A percentile compares a stretch with the other conserved stretches of the same genome.
These are phyloP conservation scores for Ensete glaucum DNA, from an alignment of 176 grass and related monocot genomes.

Conservation along the genomic window DNA sequence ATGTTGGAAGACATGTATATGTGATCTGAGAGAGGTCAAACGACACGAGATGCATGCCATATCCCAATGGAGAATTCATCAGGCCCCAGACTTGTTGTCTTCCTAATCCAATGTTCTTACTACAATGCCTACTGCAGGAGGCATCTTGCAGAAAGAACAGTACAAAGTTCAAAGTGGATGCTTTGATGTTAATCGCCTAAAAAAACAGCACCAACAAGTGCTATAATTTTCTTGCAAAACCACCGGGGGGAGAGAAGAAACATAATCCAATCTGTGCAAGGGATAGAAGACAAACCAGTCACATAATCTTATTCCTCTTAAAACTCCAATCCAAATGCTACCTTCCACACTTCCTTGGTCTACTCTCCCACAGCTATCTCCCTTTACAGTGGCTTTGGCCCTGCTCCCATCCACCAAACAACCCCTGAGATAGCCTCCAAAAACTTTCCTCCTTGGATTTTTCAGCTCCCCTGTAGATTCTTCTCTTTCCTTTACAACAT, in stretches of 20 bases:
- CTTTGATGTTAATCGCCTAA: no score
- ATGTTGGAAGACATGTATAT: not conserved
- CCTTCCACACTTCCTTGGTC: not conserved
- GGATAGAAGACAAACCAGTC: not conserved
- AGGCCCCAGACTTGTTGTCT: no score
- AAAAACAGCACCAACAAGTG: no score
- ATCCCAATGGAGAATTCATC: not conserved
- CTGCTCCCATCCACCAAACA: constrained; percentile 3
- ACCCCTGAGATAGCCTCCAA: not conserved
- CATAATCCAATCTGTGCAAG: not conserved
- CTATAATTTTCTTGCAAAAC: no score
- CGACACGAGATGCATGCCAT: not conserved
- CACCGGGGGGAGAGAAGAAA: not conserved
- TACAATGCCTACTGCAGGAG: no score
- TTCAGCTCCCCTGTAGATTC: not conserved
- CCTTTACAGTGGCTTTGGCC: not conserved
- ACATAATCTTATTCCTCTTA: not conserved
- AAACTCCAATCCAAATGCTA: not conserved
- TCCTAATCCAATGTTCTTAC: no score
- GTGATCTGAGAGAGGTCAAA: no score
- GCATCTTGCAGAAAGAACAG: no score
- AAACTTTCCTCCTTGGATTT: not conserved
- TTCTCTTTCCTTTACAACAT: not conserved
- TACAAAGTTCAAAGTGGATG: no score
- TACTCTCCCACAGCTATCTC: not conserved